These are phyloP conservation scores for Lyophyllum shimeji DNA, from an alignment of 768 basidiomycete species.

Conservation along the genomic window DNA sequence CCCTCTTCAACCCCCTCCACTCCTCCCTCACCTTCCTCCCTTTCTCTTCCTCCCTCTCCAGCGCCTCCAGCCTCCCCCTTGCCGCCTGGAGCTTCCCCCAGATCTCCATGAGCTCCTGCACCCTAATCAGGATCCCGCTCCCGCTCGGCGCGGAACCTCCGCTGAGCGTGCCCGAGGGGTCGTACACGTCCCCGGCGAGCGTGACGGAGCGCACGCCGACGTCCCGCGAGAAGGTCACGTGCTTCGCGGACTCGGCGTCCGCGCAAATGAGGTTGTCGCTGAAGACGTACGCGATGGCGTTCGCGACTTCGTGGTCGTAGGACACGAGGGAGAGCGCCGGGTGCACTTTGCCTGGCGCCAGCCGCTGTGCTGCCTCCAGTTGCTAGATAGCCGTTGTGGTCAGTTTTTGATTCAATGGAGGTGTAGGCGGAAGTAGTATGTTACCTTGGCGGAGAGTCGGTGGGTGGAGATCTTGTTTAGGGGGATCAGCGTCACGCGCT, in stretches of 20 bases:
- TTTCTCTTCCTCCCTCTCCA: conserved; percentile 57
- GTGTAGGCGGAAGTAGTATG: neutral
- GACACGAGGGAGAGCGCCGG: conserved; percentile 88
- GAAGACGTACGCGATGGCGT: conserved; percentile 93
- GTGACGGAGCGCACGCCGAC: conserved; percentile 84
- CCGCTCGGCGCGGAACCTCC: conserved; percentile 86
- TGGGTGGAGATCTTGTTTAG: conserved; percentile 84
- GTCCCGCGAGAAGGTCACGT: conserved; percentile 76
- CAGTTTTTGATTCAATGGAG: neutral
- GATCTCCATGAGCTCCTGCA: conserved; percentile 76
- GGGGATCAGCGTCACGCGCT: conserved; percentile 91
- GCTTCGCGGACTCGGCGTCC: conserved; percentile 83
- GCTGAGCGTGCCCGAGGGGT: conserved; percentile 90
- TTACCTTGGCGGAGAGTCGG: conserved; percentile 42
- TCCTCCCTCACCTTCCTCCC: conserved; percentile 52
- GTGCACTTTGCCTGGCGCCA: conserved; percentile 80
- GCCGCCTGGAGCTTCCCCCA: conserved; percentile 60
- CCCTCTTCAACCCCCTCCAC: conserved; percentile 60
- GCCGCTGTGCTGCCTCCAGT: conserved; percentile 65
- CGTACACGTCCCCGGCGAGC: conserved; percentile 93
- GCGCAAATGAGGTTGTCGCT: conserved; percentile 90
- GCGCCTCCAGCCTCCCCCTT: conserved; percentile 39
- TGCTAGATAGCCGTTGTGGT: conserved; percentile 47
- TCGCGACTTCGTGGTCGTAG: conserved; percentile 76
- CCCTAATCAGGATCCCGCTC: conserved; percentile 73